These are phyloP conservation scores for Aspergillus tubingensis DNA, from an alignment of 2,329 filamentous ascomycete species.

Conservation along the genomic window DNA sequence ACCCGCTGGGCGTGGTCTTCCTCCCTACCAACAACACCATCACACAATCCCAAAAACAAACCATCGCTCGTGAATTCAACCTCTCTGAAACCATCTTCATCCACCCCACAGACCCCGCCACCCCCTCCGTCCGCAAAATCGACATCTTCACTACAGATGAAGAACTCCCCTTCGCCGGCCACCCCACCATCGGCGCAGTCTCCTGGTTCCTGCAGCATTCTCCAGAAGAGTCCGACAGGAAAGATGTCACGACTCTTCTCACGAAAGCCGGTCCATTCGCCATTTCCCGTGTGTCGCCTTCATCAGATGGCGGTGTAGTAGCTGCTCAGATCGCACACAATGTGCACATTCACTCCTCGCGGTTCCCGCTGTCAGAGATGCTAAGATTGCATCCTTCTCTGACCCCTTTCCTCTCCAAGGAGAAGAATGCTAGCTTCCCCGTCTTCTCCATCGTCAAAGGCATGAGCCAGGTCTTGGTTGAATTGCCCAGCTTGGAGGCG, in stretches of 20 bases:
- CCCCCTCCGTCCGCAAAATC: conserved; percentile 33
- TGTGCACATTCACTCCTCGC: conserved; percentile 35
- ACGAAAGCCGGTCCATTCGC: conserved; percentile 61
- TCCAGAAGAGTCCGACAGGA: conserved; percentile 19
- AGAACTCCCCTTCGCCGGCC: conserved; percentile 61
- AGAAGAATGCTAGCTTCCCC: conserved; percentile 24
- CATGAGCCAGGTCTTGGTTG: conserved; percentile 62
- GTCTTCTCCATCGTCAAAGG: conserved; percentile 45
- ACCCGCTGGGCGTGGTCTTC: conserved; percentile 59
- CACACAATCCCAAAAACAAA: conserved; percentile 54
- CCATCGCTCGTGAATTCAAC: conserved; percentile 59
- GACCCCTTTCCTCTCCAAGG: conserved; percentile 19
- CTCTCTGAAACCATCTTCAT: conserved; percentile 61
- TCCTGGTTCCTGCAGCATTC: conserved; percentile 44
- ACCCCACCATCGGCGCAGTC: conserved; percentile 60
- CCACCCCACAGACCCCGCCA: conserved; percentile 31
- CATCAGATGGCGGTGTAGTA: conserved; percentile 18
- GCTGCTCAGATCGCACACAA: conserved; percentile 40
- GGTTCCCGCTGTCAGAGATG: conserved; percentile 27
- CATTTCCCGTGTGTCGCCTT: conserved; percentile 34
- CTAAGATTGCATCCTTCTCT: conserved; percentile 31
- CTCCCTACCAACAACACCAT: conserved; percentile 38
- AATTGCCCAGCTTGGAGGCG: conserved; percentile 61
- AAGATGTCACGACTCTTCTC: conserved; percentile 41
- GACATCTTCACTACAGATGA: conserved; percentile 56